These are phyloP conservation scores for Beta corolliflora DNA, from an alignment of 179 eudicot species.

Conservation along the genomic window DNA sequence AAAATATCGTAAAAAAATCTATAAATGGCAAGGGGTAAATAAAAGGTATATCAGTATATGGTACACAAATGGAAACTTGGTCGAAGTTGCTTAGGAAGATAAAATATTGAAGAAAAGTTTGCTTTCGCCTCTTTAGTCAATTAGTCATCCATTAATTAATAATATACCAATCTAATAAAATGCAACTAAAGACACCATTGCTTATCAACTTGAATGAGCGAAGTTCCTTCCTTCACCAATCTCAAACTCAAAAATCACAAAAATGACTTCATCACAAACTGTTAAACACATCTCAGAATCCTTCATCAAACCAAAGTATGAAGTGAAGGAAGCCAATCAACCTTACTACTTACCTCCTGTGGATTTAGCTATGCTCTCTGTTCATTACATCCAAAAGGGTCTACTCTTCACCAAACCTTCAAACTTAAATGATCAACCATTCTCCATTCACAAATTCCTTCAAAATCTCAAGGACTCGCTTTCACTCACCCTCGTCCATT, in stretches of 20 bases:
- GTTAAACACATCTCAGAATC: conserved; percentile 14
- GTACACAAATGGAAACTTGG: no score
- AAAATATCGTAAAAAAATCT: no score
- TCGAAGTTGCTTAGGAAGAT: no score
- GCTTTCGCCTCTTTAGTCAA: neutral
- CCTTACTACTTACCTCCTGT: conserved; percentile 21
- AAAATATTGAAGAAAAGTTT: conserved; percentile 16
- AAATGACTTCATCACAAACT: neutral
- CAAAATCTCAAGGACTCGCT: conserved; percentile 21
- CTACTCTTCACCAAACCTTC: conserved; percentile 27
- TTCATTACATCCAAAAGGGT: conserved; percentile 30
- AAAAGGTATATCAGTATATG: no score
- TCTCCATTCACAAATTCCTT: neutral
- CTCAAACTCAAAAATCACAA: neutral
- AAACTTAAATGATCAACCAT: neutral
- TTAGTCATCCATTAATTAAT: no score
- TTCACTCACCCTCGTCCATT: conserved; percentile 27
- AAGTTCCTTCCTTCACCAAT: neutral
- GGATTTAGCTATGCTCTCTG: conserved; percentile 22
- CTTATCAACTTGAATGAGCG: no score
- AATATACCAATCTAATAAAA: no score
- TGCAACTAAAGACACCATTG: no score
- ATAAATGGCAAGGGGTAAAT: no score
- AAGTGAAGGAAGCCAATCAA: conserved; percentile 12
- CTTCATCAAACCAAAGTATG: conserved; percentile 24